These are phyloP conservation scores for Backusella westeae DNA, from an alignment of 192 early-diverging fungal species.

Conservation along the genomic window DNA sequence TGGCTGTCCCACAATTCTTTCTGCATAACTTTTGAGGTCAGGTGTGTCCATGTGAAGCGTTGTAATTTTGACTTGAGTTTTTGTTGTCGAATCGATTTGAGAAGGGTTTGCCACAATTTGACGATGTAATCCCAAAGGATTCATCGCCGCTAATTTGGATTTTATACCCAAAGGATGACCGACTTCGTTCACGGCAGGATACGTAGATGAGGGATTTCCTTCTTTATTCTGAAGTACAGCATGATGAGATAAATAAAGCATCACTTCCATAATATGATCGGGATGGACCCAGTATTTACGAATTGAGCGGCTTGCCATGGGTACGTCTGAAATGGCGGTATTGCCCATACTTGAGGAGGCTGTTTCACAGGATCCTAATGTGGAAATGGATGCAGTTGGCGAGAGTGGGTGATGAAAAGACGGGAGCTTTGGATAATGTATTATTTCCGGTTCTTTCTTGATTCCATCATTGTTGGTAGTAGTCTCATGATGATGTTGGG, in stretches of 20 bases:
- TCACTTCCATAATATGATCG: constrained; percentile 12
- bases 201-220: not conserved
- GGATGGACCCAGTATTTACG: constrained; percentile 21
- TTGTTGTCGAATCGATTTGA: not conserved
- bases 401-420: not conserved
- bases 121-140: not conserved
- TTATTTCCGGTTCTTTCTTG: not conserved
- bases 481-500: not conserved
- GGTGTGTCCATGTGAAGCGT: constrained; percentile 4
- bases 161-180: constrained; percentile 4
- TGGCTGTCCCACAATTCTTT: not conserved
- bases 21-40: constrained; percentile 1
- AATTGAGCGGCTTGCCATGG: not conserved
- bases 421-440: not conserved
- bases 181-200: constrained; percentile 5
- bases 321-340: not conserved
- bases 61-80: not conserved
- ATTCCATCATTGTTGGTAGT: not conserved
- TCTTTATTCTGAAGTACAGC: not conserved
- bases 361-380: constrained; percentile 7
- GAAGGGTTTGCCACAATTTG: not conserved
- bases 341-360: constrained; percentile 4
- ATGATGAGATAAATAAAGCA: constrained; percentile 2
- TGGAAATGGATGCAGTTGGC: not conserved
- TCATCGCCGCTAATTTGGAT: not conserved